Percentiles rank a stretch among this genome's conserved stretches.
These are phyloP conservation scores for Nannizziopsis barbatae DNA, from an alignment of 2,329 filamentous ascomycete species.

Conservation along the genomic window DNA sequence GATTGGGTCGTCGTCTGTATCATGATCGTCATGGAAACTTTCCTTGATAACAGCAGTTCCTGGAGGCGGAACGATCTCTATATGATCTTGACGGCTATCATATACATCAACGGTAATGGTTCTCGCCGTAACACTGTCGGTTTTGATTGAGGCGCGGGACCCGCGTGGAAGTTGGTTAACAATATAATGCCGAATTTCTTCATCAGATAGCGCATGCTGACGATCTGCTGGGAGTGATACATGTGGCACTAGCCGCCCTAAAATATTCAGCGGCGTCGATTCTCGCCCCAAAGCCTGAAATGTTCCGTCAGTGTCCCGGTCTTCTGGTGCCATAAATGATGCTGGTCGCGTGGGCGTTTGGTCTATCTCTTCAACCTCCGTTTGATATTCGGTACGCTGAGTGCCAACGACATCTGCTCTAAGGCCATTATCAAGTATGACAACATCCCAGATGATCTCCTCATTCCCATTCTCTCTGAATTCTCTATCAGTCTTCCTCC, in stretches of 20 bases:
- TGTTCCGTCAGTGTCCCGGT: constrained; percentile 23
- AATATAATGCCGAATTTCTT: constrained; percentile 40
- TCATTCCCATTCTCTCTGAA: constrained; percentile 34
- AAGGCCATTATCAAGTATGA: constrained; percentile 37
- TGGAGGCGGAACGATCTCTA: constrained; percentile 36
- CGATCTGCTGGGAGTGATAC: constrained; percentile 27
- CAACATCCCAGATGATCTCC: constrained; percentile 38
- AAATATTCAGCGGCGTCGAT: constrained; percentile 18
- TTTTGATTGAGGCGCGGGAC: constrained; percentile 34
- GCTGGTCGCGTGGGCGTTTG: constrained; percentile 43
- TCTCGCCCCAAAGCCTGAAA: constrained; percentile 33
- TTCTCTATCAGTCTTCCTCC: constrained; percentile 34
- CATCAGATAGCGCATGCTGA: constrained; percentile 33
- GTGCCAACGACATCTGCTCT: constrained; percentile 39
- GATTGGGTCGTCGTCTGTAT: constrained; percentile 25
- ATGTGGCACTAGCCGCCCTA: constrained; percentile 19
- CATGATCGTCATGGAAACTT: constrained; percentile 41
- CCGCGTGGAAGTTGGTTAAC: constrained; percentile 35
- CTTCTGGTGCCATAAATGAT: constrained; percentile 37
- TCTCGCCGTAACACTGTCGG: constrained; percentile 34
- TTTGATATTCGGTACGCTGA: constrained; percentile 25
- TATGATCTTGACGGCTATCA: constrained; percentile 27
- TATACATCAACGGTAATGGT: constrained; percentile 40
- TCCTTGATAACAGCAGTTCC: constrained; percentile 38
- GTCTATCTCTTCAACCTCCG: constrained; percentile 37